Evolutionary conservation across 352 stramenopile species (phyloP).

Genomic region (Phytopythium helicoides): DNA sequence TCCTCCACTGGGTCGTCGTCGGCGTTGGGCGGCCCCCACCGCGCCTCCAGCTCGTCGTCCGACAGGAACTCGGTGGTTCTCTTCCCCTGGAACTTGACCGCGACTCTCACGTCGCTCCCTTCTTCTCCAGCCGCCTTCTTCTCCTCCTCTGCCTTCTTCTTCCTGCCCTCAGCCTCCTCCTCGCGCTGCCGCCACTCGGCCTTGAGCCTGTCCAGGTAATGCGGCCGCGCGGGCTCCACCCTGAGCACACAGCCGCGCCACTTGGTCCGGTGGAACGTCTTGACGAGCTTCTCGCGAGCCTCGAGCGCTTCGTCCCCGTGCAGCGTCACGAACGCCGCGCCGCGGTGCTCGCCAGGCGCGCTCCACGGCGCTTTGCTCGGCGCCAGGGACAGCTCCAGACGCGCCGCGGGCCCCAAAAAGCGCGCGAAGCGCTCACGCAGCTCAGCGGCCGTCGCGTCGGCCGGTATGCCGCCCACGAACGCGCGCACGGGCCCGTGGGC

Average conservation of each 20-base stretch:
- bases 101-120: neutral
- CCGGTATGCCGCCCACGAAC: constrained; percentile 60
- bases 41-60: neutral
- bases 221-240: constrained; percentile 51
- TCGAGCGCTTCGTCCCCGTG: constrained; percentile 19
- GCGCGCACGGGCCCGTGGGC: too few species aligned
- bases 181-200: constrained; percentile 47
- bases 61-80: neutral
- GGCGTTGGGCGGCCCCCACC: too few species aligned
- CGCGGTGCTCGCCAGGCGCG: constrained; percentile 17
- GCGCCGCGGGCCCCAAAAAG: constrained; percentile 22
- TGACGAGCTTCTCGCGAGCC: constrained; percentile 41
- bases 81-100: neutral
- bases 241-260: constrained; percentile 60
- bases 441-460: constrained; percentile 41
- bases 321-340: constrained; percentile 67
- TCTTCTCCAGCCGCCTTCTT: neutral
- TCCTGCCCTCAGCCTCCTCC: constrained; percentile 5
- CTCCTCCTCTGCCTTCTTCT: constrained; percentile 1
- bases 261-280: constrained; percentile 74
- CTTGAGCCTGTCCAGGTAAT: constrained; percentile 43
- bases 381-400: constrained; percentile 46
- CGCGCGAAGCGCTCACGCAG: constrained; percentile 65
- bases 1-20: constrained; percentile 2
- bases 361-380: constrained; percentile 18